Base-by-base conservation (phyloP, 176 grass and related monocot genomes). In the Musa troglodytarum region DNA sequence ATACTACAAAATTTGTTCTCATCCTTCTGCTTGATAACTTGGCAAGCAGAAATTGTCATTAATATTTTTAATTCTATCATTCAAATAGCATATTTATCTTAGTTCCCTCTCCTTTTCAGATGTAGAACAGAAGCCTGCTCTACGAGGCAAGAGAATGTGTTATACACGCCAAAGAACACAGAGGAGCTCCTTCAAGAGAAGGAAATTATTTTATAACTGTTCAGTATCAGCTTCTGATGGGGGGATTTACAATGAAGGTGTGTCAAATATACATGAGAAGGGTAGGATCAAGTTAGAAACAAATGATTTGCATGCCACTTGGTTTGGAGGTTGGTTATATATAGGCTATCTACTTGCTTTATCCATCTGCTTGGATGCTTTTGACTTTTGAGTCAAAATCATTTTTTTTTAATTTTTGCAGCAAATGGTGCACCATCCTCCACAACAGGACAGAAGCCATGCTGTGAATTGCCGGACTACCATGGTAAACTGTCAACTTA, bases 101-200 rank as follows among this genome's bases (percentile, higher is more conserved):
- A 71, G 11, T 24, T 52, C 10, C 82, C 86, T 56, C 50, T 85
- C 75, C 58, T 51, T 83, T 63, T 77, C 76, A 98, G 88, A 89
- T 95, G 82, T 84, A 55, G 91, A 91, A 74, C 78, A 58, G 68
- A 92, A 95, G 71, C 75, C 84, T 70, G 82, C 76, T 79, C 92
- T 92, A 77, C 54, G 67, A 54, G 78, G 85, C 64, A 99, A 91
- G 72, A 89, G 82, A 79, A 80, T 95, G 84, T 82, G 78, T 84
- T 99, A 88, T 83, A 95, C 86, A 34, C 85, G 96, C 23, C 91
- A 92, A 82, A 95, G 88, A 71, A 92, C 88, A 65, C 91, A 91
- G 52, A 93, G 85, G 77, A 83, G 85, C 81, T 83, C 90, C 78
- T 99, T 99, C 66, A 95, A 92, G 85, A 88, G 83, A 80, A 94